Conservation (phyloP, 257 asterid species). For the Capsicum baccatum region DNA sequence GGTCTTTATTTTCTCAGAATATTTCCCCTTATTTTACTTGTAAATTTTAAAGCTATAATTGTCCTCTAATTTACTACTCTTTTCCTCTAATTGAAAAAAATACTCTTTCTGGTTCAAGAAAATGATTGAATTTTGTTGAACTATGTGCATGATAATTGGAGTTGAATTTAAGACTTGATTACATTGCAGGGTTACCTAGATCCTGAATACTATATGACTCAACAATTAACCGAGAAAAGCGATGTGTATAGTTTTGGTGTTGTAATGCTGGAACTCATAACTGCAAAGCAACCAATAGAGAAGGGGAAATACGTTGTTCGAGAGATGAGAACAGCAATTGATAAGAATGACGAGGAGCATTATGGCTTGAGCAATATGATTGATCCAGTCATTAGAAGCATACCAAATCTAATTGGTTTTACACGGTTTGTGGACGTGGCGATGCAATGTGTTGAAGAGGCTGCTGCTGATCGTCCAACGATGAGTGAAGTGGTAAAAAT, state of each 20-base stretch:
- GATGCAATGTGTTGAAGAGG: slow-evolving; percentile 88
- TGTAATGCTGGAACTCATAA: slow-evolving; percentile 89
- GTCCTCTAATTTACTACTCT: too few species aligned
- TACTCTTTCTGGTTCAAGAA: background rate
- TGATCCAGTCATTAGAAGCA: slow-evolving; percentile 66
- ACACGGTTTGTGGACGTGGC: slow-evolving; percentile 74
- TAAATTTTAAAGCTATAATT: too few species aligned
- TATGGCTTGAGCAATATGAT: slow-evolving; percentile 65
- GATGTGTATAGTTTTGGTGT: slow-evolving; percentile 95
- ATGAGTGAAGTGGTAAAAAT: slow-evolving; percentile 85
- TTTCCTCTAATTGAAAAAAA: too few species aligned
- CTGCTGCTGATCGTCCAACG: slow-evolving; percentile 81
- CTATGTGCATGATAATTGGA: background rate
- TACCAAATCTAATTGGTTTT: slow-evolving; percentile 57
- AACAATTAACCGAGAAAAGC: slow-evolving; percentile 87
- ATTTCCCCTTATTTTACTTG: background rate
- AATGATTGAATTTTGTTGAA: background rate
- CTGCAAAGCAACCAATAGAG: slow-evolving; percentile 85
- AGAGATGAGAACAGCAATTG: slow-evolving; percentile 57
- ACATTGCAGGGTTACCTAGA: slow-evolving; percentile 79
- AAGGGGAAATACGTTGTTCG: slow-evolving; percentile 88
- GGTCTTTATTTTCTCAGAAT: too few species aligned
- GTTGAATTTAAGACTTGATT: background rate
- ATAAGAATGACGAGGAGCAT: slow-evolving; percentile 61
- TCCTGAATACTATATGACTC: slow-evolving; percentile 97